Evolutionary conservation across 352 stramenopile genomes (phyloP).

Genomic region (Globisporangium uncinulatum): DNA sequence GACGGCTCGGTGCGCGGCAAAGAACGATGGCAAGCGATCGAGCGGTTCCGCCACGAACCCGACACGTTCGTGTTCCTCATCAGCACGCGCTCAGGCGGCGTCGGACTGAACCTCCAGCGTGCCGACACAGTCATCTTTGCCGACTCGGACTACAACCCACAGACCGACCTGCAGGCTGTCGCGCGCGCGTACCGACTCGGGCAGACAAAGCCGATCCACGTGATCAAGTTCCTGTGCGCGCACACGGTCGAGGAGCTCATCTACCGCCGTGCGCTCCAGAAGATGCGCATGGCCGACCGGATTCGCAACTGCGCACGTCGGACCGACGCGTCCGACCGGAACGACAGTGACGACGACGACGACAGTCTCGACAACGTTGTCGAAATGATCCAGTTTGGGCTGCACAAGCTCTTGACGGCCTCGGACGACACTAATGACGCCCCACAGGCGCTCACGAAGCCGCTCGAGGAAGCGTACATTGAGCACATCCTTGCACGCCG

Average conservation of each 20-base stretch:
- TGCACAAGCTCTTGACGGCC: constrained; percentile 59
- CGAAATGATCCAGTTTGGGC: constrained; percentile 70
- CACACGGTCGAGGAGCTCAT: constrained; percentile 80
- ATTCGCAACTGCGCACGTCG: constrained; percentile 60
- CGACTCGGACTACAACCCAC: constrained; percentile 78
- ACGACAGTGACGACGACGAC: constrained; percentile 32
- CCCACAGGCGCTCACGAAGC: constrained; percentile 30
- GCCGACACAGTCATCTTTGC: constrained; percentile 81
- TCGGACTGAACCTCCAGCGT: constrained; percentile 71
- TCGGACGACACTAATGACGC: constrained; percentile 19
- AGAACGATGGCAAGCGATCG: constrained; percentile 76
- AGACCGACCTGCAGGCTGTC: constrained; percentile 65
- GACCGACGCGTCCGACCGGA: constrained; percentile 17
- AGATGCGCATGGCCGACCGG: constrained; percentile 68
- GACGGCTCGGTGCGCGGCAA: constrained; percentile 72
- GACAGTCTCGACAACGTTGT: constrained; percentile 24
- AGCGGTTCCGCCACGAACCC: constrained; percentile 77
- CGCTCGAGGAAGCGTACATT: constrained; percentile 55
- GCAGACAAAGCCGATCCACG: constrained; percentile 72
- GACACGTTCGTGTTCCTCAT: constrained; percentile 88
- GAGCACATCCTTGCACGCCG: constrained; percentile 34
- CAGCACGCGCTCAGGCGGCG: constrained; percentile 61
- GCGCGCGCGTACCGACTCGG: constrained; percentile 65
- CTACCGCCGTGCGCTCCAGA: constrained; percentile 59
- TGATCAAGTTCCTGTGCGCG: constrained; percentile 72